Base-by-base conservation (phyloP, 768 basidiomycete genomes). In the Rhizopogon vesiculosus region DNA sequence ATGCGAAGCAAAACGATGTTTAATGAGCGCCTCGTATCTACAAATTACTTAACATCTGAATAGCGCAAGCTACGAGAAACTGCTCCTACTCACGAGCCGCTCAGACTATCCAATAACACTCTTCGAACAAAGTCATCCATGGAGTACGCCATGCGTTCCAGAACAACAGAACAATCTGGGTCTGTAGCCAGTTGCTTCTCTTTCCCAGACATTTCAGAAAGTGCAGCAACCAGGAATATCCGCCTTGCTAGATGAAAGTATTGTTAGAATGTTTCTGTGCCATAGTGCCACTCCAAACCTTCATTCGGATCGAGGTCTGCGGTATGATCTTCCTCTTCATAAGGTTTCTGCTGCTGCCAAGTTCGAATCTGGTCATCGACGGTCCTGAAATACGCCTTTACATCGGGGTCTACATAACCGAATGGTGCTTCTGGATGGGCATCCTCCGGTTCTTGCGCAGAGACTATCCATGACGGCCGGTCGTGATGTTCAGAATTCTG, bases 71-170 rank as follows among this genome's bases (percentile, higher is more conserved):
- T 53, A 46, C 52, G 33, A 56, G 54, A 2, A 16, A 10, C 33
- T 54, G 54, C 31, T 12, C 22, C 50, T 51, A 83, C 91, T 81
- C 73, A 98, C 89, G 90, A 91, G 69, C 93, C 94, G 51, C 81
- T 79, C 63, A 99, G 72, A 57, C 86, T 85, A 70, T 97, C 95
- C 55, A 92, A 73, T 58, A 98, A 89, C 6, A 96, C 93, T 53
- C 96, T 80, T 50, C 92, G 79, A n/a, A 90, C 88, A 71, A 94
- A 95, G 70, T 98, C 94, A 66, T 97, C 93, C 90, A 98, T 93
- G 2, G 93, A 94, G 65, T 94, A 81, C 9, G 85, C 66, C 80
- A 98, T 87, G 61, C 95, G 79, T 69, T 99, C 97, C 53, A 99
- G 69, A 45, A 98, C 82, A 10, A 88, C 78, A 1, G 95, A 93